A percentile compares a stretch with the other conserved stretches of the same genome.
Conservation (phyloP, 768 basidiomycete genomes). For the Mycena rebaudengoi region DNA sequence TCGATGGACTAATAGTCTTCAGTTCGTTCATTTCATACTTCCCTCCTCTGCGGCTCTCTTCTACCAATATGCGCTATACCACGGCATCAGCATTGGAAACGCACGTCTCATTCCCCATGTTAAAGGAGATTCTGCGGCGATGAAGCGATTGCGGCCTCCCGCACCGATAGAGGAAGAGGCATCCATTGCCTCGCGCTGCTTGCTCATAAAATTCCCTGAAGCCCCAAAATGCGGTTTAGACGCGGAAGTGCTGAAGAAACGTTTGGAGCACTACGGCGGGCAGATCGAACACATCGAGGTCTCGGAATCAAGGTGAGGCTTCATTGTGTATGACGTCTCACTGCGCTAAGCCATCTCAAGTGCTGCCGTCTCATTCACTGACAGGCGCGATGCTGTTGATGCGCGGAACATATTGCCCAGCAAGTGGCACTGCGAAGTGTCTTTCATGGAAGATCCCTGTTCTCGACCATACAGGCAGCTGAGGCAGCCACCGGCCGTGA, state of each 20-base stretch:
- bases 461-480: no score
- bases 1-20: no score
- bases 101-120: neutral
- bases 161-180: no score
- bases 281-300: slow-evolving; percentile 5
- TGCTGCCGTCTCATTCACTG: neutral
- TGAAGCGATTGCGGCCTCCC: neutral
- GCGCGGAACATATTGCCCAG: no score
- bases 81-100: neutral
- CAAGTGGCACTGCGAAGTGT: no score
- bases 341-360: neutral
- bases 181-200: slow-evolving; percentile 1
- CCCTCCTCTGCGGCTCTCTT: slow-evolving; percentile 1
- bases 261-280: slow-evolving; percentile 4
- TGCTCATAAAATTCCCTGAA: neutral
- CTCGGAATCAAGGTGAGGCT: neutral
- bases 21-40: slow-evolving; percentile 7
- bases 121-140: neutral
- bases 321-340: neutral
- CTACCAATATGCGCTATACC: slow-evolving; percentile 11
- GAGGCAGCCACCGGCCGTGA: no score
- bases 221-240: no score
- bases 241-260: neutral
- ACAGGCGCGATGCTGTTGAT: neutral
- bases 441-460: no score